Base-by-base conservation (phyloP, 2,329 filamentous ascomycete species). In the Furcasterigmium furcatum region DNA sequence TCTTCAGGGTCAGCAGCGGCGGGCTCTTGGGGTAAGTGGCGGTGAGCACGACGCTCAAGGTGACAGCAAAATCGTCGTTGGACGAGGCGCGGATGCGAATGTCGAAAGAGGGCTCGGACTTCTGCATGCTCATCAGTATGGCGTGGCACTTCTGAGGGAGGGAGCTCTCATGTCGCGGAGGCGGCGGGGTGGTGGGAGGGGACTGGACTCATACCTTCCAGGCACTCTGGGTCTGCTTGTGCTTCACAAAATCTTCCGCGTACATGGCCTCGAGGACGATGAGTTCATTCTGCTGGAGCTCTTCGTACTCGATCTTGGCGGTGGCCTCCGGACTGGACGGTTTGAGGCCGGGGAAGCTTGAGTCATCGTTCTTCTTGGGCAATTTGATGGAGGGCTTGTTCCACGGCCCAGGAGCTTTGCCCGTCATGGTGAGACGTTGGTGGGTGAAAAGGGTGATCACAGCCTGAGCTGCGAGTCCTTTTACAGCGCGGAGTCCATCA, bases 1-100 rank as follows among this genome's bases (percentile, higher is more conserved):
- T 74, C 52, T 87, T 85, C 38, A 95, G 61, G 5, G 77, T 82
- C 13, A 96, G 68, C 10, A 89, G 70, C 2, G 91, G 91, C 2
- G 83, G 71, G 2, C 90, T 87, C 60, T 89, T 95, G 4, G 92
- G 94, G 62, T 97, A 97, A 1, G 91, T 95, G 7, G 91, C 87
- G 9, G 90, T 94, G 53, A 97, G 73, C 46, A 88, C 85, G 43
- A 95, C 89, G 40, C 80, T 77, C n/a, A 97, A 68, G 2, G 81
- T 82, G 32, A 91, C 74, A 21, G 76, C 77, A 49, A 90, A 79
- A 41, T 91, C 85, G 30, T 82, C 76, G 58, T 94, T 86, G 0
- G 82, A 84, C 4, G 82, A 82, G 9, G 89, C 79, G 58, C 82
- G 89, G 52, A 97, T 76, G 43, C 78, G 81, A 43, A 97, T 83